Base-by-base conservation (phyloP, 208 protist species). In the Trypanosomatidae sp. region DNA sequence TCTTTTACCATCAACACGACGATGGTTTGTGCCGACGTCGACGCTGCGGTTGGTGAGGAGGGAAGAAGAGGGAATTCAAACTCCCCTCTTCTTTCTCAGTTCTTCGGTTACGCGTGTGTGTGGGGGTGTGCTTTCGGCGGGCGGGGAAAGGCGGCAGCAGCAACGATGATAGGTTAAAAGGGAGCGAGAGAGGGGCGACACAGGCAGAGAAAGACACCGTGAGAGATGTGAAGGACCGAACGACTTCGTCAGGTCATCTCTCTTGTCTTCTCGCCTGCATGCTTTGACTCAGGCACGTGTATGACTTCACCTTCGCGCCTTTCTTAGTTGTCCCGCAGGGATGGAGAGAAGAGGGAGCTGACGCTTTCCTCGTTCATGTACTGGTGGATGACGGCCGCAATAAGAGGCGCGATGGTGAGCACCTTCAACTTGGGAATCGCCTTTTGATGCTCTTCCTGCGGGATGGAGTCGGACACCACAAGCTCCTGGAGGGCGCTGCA, bases 391-490 rank as follows among this genome's bases (percentile, higher is more conserved):
- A 92, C 92, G 19, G 83, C 83, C 19, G 93, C 93, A n/a, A 98
- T 66, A 22, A 98, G 86, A 19, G 90, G 93, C 0, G 95, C 95
- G 56, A 98, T 90, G 9, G 88, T 95, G 41, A 97, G 83, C 19
- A 97, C 92, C 74, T 86, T 91, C 69, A 98, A 77, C 78, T 97
- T 98, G 12, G 90, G 80, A 25, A 95, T 85, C 15, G 72, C 55
- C 44, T 71, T 76, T 67, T 91, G 71, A 47, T 95, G 89, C 67
- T 92, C 81, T 73, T 94, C 91, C 79, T 96, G 91, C 22, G 95
- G 95, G 66, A 99, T 98, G 46, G 96, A 97, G 79, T 99, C 94
- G 1, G 96, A 94, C 30, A 98, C 94, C 36, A 98, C 87, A 22
- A 99, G 66, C 70, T 97, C 85, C 66, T 94, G 84, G 30, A 99